Evolutionary conservation across 306 rosid genomes (phyloP), one percentile per base, ranked within the genome.

Genomic region (Ochetophila trinervis): DNA sequence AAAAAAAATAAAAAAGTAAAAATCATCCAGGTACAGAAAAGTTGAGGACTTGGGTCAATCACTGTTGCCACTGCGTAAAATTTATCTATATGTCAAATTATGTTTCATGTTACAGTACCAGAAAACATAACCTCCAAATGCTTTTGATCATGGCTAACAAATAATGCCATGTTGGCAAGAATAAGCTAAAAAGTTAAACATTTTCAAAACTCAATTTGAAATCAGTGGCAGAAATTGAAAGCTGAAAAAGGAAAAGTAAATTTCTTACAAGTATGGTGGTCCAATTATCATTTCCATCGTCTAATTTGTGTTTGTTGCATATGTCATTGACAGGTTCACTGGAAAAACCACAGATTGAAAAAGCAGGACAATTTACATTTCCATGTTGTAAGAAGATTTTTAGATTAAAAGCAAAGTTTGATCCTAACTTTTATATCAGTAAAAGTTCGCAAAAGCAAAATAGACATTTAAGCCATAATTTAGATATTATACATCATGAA

Each of bases 281-380:
- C 96, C 91, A 88, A 72, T 84, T 87, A 15, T 62, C 50, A 56
- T 80, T 76, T 63, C 58, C 77, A 0, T 61, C 74, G 23, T 60
- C 82, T 60, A 76, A 80, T 66, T 72, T 76, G 16, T 74, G 60
- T 63, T 69, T 60, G 56, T 75, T 79, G 73, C 96, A 88, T 76
- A 81, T 76, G 69, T 66, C 72, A 40, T 78, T 72, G 9, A 84
- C 72, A 65, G 95, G 96, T 71, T 91, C 97, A 69, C 97, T 88
- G 45, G 82, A 59, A 75, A 77, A 57, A 17, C 66, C 82, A 80
- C 22, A 66, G 61, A 52, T 47, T 42, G 35, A 49, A 74, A 73
- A 74, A 73, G 58, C 60, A 51, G 45, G 12, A 60, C 14, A 40
- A 59, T 34, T 21, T 58, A 20, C 11, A 67, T 19, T 37, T 48